These are phyloP conservation scores for Xerocomellus amylosporus DNA, from an alignment of 768 basidiomycete genomes.

Conservation along the genomic window DNA sequence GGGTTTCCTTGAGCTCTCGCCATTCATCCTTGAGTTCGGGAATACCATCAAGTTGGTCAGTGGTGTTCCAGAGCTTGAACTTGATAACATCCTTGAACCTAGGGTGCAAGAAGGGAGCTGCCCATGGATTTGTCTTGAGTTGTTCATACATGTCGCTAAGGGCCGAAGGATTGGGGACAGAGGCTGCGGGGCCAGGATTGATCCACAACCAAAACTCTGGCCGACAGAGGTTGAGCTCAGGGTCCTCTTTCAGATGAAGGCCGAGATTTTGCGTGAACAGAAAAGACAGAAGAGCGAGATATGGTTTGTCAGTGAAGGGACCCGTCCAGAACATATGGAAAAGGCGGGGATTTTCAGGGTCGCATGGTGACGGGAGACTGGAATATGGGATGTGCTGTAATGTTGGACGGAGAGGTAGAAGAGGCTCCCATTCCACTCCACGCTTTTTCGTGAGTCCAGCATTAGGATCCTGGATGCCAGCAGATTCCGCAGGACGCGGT, in stretches of 20 bases:
- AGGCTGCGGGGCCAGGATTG: constrained; percentile 94
- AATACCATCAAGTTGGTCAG: constrained; percentile 90
- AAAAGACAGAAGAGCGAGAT: constrained; percentile 91
- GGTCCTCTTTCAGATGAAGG: constrained; percentile 60
- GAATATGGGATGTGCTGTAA: constrained; percentile 56
- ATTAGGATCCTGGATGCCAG: constrained; percentile 44
- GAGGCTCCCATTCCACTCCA: constrained; percentile 59
- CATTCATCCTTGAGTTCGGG: constrained; percentile 90
- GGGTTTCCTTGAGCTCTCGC: constrained; percentile 64
- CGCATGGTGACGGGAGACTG: constrained; percentile 63
- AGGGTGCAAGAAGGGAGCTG: constrained; percentile 89
- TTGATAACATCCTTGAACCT: constrained; percentile 90
- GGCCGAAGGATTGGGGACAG: constrained; percentile 82
- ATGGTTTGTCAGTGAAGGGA: constrained; percentile 97
- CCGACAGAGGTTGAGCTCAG: constrained; percentile 54
- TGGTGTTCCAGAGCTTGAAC: constrained; percentile 98
- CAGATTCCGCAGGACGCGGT: constrained; percentile 30
- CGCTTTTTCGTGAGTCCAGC: constrained; percentile 56
- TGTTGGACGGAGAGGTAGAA: constrained; percentile 46
- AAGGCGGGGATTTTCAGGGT: constrained; percentile 78
- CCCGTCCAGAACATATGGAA: constrained; percentile 99
- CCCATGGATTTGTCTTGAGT: constrained; percentile 87
- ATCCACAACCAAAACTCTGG: constrained; percentile 99
- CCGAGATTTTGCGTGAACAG: constrained; percentile 94
- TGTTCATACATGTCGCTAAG: constrained; percentile 77